Conservation (phyloP, 148 eudicot genomes). For the Limonium bicolor region DNA sequence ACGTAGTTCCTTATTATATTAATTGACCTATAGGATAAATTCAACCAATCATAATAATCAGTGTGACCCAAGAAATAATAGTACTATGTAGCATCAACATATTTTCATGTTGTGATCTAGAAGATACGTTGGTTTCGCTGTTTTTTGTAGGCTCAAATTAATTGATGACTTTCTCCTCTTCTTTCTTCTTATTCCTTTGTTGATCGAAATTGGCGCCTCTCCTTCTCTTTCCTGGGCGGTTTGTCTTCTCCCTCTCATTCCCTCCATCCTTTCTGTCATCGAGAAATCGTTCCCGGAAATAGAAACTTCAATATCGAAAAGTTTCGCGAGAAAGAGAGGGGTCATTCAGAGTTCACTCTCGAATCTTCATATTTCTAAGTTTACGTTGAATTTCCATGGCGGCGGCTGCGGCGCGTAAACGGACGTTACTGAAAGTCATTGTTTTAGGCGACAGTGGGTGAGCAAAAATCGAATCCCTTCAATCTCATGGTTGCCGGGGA, state of each 20-base stretch:
- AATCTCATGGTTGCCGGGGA: background rate
- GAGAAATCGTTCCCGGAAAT: background rate
- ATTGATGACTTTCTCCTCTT: too few species aligned
- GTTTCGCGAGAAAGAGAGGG: too few species aligned
- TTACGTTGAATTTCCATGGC: slow-evolving; percentile 19
- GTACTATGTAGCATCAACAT: too few species aligned
- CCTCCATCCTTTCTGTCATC: background rate
- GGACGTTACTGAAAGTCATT: slow-evolving; percentile 58
- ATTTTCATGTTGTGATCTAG: too few species aligned
- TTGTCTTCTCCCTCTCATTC: slow-evolving; percentile 2
- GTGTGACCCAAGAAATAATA: too few species aligned
- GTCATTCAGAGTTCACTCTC: background rate
- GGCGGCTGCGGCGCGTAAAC: slow-evolving; percentile 35
- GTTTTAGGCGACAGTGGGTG: slow-evolving; percentile 72
- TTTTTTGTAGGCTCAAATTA: too few species aligned
- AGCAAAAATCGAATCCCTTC: background rate
- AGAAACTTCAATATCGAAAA: slow-evolving; percentile 3
- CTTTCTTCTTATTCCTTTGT: too few species aligned
- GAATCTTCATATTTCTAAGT: slow-evolving; percentile 1
- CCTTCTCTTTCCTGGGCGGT: slow-evolving; percentile 5
- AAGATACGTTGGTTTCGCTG: too few species aligned
- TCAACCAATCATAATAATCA: too few species aligned
- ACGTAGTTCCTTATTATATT: too few species aligned
- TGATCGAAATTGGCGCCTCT: slow-evolving; percentile 30
- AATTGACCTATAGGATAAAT: too few species aligned